A percentile compares a stretch with the other conserved stretches of the same genome.
These are phyloP conservation scores for Fusarium phyllophilum DNA, from an alignment of 2,329 filamentous ascomycete species.

Conservation along the genomic window DNA sequence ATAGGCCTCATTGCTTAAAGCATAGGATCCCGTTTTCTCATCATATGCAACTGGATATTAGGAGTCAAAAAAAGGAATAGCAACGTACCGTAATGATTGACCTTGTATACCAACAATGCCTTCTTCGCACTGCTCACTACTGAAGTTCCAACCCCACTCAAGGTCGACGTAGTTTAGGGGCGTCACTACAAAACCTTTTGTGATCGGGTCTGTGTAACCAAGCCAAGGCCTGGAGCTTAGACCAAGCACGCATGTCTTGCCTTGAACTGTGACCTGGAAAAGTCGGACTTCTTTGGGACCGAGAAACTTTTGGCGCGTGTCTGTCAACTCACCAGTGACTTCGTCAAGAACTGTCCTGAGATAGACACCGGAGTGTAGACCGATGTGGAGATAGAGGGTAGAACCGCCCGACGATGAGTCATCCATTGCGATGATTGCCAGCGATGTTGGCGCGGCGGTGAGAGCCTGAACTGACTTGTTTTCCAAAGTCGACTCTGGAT, in stretches of 20 bases:
- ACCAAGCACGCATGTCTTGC: slow-evolving; percentile 85
- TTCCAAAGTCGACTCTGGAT: slow-evolving; percentile 89
- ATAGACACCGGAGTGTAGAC: slow-evolving; percentile 94
- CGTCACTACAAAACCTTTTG: slow-evolving; percentile 89
- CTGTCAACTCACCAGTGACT: slow-evolving; percentile 92
- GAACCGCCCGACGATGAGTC: slow-evolving; percentile 90
- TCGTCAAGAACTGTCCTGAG: slow-evolving; percentile 95
- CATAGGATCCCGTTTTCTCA: slow-evolving; percentile 68
- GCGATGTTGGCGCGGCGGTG: slow-evolving; percentile 86
- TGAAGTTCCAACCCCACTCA: slow-evolving; percentile 96
- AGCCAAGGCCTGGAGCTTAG: slow-evolving; percentile 96
- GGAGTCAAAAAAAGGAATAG: slow-evolving; percentile 45
- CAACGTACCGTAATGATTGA: slow-evolving; percentile 81
- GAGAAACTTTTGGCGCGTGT: slow-evolving; percentile 93
- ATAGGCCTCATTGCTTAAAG: slow-evolving; percentile 65
- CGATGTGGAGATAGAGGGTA: slow-evolving; percentile 94
- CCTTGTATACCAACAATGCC: slow-evolving; percentile 95
- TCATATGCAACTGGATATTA: slow-evolving; percentile 65
- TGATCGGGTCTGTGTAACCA: slow-evolving; percentile 89
- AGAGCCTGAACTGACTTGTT: slow-evolving; percentile 95
- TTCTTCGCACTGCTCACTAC: slow-evolving; percentile 91
- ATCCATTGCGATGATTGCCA: slow-evolving; percentile 94
- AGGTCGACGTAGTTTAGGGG: slow-evolving; percentile 88
- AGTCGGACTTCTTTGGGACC: slow-evolving; percentile 90
- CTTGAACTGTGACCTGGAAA: slow-evolving; percentile 89